Base-by-base conservation (phyloP, 495 filamentous ascomycete genomes). In the Rostrohypoxylon terebratum region DNA sequence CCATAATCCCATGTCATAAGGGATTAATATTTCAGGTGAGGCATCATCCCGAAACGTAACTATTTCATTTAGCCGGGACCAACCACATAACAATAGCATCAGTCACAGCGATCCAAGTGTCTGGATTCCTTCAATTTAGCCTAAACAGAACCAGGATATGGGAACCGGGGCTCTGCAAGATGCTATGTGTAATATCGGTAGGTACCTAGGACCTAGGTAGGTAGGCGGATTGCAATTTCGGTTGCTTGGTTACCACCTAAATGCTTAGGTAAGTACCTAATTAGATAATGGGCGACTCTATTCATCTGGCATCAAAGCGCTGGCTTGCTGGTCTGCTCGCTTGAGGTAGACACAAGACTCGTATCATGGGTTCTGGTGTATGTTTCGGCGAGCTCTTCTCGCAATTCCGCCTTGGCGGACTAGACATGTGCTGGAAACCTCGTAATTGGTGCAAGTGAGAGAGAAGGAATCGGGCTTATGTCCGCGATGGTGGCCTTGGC, bases 331-430 rank as follows among this genome's bases (percentile, higher is more conserved):
- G n/a, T n/a, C n/a, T n/a, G n/a, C n/a, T n/a, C n/a, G n/a, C n/a
- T n/a, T n/a, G n/a, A n/a, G n/a, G n/a, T n/a, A 25, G 14, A 3
- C 31, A 48, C 7, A 28, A 9, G 47, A 58, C n/a, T 23, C 3
- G 45, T 3, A 11, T 25, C 28, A 18, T 71, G 63, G 50, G 68
- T 23, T 28, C 45, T 54, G 64, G 28, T 28, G 68, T 44, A 57
- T 16, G 21, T 71, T 28, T 73, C 75, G 76, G 73, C 71, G 44
- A 70, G 13, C 20, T 51, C 28, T 68, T 40, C 68, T 50, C 67
- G 28, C 34, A 20, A 42, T 57, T 76, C 76, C 76, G 76, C 68
- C 76, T 77, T 77, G 76, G 76, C 76, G 42, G 4, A 13, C 54
- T 50, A 11, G 58, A 67, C 65, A 58, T 20, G 55, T 10, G n/a